Conservation (phyloP, 352 stramenopile species). For the Phytophthora cryptogea region DNA sequence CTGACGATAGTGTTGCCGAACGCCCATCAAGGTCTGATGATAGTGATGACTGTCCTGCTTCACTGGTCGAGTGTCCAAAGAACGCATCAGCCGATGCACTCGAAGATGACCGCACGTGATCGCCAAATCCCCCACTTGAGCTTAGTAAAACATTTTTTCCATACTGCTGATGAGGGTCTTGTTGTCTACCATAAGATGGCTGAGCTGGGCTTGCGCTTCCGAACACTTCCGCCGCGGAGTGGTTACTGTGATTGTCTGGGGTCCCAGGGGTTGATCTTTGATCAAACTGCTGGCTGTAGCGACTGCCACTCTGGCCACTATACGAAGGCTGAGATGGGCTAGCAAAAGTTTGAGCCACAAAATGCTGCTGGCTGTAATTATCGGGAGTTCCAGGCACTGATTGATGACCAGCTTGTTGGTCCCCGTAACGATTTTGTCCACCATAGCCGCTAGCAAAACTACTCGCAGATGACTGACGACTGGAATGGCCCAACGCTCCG, state of each 20-base stretch:
- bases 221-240: conserved; percentile 21
- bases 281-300: conserved; percentile 19
- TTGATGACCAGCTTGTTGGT: conserved; percentile 16
- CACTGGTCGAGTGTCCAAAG: conserved; percentile 20
- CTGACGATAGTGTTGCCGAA: conserved; percentile 9
- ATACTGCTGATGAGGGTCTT: conserved; percentile 13
- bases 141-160: conserved; percentile 5
- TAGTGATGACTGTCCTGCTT: background rate
- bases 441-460: conserved; percentile 24
- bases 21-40: conserved; percentile 13
- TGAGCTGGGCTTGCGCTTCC: conserved; percentile 18
- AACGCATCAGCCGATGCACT: conserved; percentile 31
- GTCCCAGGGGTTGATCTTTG: conserved; percentile 20
- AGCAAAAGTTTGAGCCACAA: conserved; percentile 18
- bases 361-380: conserved; percentile 20
- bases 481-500: conserved; percentile 18
- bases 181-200: conserved; percentile 12
- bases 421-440: conserved; percentile 15
- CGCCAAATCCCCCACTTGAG: conserved; percentile 4
- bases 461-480: conserved; percentile 31
- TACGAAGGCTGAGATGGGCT: conserved; percentile 15
- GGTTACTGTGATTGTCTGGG: conserved; percentile 21
- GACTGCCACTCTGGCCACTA: conserved; percentile 13
- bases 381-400: conserved; percentile 20
- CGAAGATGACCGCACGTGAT: conserved; percentile 21